A percentile compares a stretch with the other conserved stretches of the same genome.
These are phyloP conservation scores for Podila horticola DNA, from an alignment of 192 early-diverging fungal species.

Conservation along the genomic window DNA sequence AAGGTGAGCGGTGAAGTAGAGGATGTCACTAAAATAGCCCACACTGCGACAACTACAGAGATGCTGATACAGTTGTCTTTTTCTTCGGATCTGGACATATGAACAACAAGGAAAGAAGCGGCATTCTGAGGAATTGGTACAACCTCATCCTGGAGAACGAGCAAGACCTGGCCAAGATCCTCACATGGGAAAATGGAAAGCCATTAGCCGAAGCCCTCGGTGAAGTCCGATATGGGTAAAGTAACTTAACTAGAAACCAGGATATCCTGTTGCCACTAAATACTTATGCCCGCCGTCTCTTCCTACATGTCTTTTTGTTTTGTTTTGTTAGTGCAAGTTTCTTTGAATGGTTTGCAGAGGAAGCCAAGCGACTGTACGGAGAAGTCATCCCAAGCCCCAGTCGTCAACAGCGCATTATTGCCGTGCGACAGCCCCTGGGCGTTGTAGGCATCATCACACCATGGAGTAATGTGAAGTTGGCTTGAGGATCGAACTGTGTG, in stretches of 20 bases:
- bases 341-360: slow-evolving; percentile 89
- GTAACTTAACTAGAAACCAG: neutral
- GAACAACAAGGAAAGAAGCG: slow-evolving; percentile 58
- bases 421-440: slow-evolving; percentile 83
- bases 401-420: slow-evolving; percentile 64
- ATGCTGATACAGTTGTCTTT: neutral
- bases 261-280: neutral
- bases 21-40: too few species aligned
- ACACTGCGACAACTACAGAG: too few species aligned
- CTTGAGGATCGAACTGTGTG: neutral
- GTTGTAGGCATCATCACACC: slow-evolving; percentile 78
- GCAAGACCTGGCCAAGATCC: slow-evolving; percentile 80
- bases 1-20: slow-evolving; percentile 37
- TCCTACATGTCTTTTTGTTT: neutral
- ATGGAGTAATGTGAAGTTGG: slow-evolving; percentile 59
- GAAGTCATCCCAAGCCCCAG: slow-evolving; percentile 77
- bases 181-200: slow-evolving; percentile 91
- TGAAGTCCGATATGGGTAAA: slow-evolving; percentile 56
- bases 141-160: slow-evolving; percentile 72
- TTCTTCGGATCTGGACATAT: neutral
- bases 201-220: slow-evolving; percentile 61
- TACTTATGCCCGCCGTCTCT: neutral
- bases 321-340: slow-evolving; percentile 58
- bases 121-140: slow-evolving; percentile 70
- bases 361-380: slow-evolving; percentile 82